These are phyloP conservation scores for Podospora anserina DNA, from an alignment of 495 filamentous ascomycete genomes.

Conservation along the genomic window DNA sequence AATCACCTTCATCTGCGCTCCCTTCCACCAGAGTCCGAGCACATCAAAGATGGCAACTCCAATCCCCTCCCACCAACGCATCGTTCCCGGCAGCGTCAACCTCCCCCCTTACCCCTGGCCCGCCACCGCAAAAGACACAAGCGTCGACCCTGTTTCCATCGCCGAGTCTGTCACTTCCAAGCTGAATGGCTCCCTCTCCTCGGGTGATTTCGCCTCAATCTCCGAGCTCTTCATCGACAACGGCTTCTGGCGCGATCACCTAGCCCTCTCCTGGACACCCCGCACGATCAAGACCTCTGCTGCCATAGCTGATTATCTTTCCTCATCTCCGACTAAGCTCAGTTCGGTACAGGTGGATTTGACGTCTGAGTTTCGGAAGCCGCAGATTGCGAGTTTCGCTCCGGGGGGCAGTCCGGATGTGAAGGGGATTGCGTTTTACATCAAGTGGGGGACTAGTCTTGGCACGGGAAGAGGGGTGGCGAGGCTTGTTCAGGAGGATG, in stretches of 20 bases:
- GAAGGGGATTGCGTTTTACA: slow-evolving; percentile 51
- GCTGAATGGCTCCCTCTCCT: slow-evolving; percentile 46
- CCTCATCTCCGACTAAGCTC: slow-evolving; percentile 21
- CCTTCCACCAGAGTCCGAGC: not conserved
- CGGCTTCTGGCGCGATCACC: slow-evolving; percentile 63
- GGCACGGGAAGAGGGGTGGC: slow-evolving; percentile 58
- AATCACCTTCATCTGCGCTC: too few relatives aligned
- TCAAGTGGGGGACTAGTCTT: slow-evolving; percentile 50
- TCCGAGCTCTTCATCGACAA: slow-evolving; percentile 17
- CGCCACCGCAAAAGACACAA: slow-evolving; percentile 23
- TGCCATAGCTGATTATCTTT: slow-evolving; percentile 50
- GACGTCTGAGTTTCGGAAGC: slow-evolving; percentile 43
- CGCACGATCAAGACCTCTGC: slow-evolving; percentile 55
- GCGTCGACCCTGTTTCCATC: slow-evolving; percentile 45
- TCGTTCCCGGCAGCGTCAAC: slow-evolving; percentile 59
- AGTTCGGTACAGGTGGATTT: slow-evolving; percentile 49
- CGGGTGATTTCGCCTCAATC: not conserved
- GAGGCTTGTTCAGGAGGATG: slow-evolving; percentile 50
- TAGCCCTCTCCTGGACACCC: slow-evolving; percentile 58
- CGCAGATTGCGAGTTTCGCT: slow-evolving; percentile 45
- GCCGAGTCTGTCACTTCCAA: slow-evolving; percentile 42
- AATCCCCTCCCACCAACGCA: slow-evolving; percentile 47
- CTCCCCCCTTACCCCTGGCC: slow-evolving; percentile 46
- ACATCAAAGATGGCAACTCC: not conserved
- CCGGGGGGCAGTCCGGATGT: slow-evolving; percentile 39